Conservation (phyloP, 441 rosid species). For the Viola pubescens region DNA sequence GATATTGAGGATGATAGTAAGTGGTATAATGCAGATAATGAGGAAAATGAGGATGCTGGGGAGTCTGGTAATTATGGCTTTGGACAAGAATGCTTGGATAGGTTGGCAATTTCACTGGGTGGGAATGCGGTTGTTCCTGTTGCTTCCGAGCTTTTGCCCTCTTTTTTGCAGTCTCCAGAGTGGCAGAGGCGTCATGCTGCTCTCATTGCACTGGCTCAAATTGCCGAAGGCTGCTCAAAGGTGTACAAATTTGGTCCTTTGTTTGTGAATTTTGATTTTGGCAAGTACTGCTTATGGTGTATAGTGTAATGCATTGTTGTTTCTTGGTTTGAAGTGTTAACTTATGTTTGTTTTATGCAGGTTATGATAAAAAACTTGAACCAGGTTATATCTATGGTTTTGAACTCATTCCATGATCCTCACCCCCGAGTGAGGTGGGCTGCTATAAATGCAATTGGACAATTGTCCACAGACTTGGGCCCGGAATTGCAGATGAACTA, state of each 20-base stretch:
- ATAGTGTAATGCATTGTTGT: no score
- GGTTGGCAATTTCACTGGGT: slow-evolving; percentile 85
- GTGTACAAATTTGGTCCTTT: slow-evolving; percentile 21
- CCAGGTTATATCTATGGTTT: slow-evolving; percentile 67
- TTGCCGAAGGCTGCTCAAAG: slow-evolving; percentile 97
- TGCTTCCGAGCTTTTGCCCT: slow-evolving; percentile 85
- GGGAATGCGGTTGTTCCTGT: slow-evolving; percentile 97
- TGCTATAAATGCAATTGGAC: slow-evolving; percentile 89
- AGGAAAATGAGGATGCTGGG: slow-evolving; percentile 85
- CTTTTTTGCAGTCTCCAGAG: slow-evolving; percentile 77
- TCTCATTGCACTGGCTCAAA: slow-evolving; percentile 91
- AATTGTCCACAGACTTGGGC: slow-evolving; percentile 87
- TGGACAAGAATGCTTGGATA: slow-evolving; percentile 96
- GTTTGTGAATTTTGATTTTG: neutral
- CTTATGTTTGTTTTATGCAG: slow-evolving; percentile 22
- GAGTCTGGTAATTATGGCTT: slow-evolving; percentile 85
- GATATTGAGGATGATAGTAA: slow-evolving; percentile 89
- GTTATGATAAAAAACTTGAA: slow-evolving; percentile 76
- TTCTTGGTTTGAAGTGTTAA: no score
- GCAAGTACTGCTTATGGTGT: no score
- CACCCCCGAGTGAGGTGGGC: slow-evolving; percentile 96
- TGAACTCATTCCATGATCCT: slow-evolving; percentile 71
- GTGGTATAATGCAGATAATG: slow-evolving; percentile 86
- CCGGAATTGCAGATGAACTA: slow-evolving; percentile 91
- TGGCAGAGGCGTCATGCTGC: slow-evolving; percentile 99